Conservation (phyloP, 129 eudicot genomes). For the Gnaphalium uliginosum region DNA sequence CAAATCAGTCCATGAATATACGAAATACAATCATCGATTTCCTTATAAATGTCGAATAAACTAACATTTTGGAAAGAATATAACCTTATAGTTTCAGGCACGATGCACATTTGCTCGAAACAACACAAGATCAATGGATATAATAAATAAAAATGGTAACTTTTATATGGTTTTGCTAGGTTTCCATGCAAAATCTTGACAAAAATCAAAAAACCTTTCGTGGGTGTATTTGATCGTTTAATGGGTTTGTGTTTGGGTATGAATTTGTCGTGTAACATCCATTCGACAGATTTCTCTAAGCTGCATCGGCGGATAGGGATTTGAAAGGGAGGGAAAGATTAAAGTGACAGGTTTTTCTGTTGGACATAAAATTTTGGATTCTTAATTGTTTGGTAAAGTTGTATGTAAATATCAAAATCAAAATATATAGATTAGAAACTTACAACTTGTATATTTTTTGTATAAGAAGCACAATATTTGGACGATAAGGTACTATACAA, state of each 20-base stretch:
- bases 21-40: background rate
- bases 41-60: background rate
- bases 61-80: background rate
- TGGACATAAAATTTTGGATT: background rate
- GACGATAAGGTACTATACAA: too few relatives aligned
- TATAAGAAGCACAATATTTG: too few relatives aligned
- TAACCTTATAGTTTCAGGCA: conserved; percentile 2
- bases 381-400: background rate
- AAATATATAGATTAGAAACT: too few relatives aligned
- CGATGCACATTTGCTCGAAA: conserved; percentile 10
- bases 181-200: conserved; percentile 15
- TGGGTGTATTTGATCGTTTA: background rate
- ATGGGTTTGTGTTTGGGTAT: conserved; percentile 14
- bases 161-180: conserved; percentile 13
- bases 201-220: background rate
- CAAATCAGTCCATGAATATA: background rate
- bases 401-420: background rate
- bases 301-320: conserved; percentile 16
- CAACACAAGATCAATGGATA: background rate
- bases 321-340: conserved; percentile 20
- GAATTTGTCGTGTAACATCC: conserved; percentile 8
- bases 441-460: background rate
- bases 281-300: conserved; percentile 2
- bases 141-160: background rate
- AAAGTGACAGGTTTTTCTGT: conserved; percentile 25